phyloP scores from a whole-genome alignment of 1,284 basidiomycete genomes.

The Neotropicomus parvogracilis region DNA sequence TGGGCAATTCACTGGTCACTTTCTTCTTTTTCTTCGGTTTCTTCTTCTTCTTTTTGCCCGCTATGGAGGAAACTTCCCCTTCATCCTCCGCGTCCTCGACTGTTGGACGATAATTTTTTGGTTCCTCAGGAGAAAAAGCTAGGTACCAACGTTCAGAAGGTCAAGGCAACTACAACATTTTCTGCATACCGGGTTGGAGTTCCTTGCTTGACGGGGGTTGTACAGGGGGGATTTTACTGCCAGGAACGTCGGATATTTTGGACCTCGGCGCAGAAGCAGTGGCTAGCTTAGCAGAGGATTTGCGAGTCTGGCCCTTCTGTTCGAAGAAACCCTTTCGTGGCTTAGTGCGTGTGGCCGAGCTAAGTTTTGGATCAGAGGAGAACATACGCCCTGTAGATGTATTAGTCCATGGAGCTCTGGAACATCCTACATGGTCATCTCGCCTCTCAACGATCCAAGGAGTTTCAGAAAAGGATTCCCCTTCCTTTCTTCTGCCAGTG shows the following conservation, averaged over 20 bases:
- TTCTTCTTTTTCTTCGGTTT: slow-evolving; percentile 72
- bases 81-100: slow-evolving; percentile 69
- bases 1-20: slow-evolving; percentile 30
- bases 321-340: slow-evolving; percentile 24
- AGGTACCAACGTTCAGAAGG: neutral
- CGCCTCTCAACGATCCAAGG: slow-evolving; percentile 67
- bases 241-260: slow-evolving; percentile 7
- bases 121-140: slow-evolving; percentile 18
- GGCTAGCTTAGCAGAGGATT: slow-evolving; percentile 11
- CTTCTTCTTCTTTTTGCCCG: slow-evolving; percentile 63
- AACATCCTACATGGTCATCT: slow-evolving; percentile 6
- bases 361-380: slow-evolving; percentile 56
- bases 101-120: slow-evolving; percentile 45
- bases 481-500: slow-evolving; percentile 50
- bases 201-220: slow-evolving; percentile 12
- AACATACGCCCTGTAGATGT: slow-evolving; percentile 61
- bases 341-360: slow-evolving; percentile 36
- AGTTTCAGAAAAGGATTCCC: slow-evolving; percentile 73
- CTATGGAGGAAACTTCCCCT: slow-evolving; percentile 34
- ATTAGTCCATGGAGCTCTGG: slow-evolving; percentile 1
- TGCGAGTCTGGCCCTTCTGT: slow-evolving; percentile 12
- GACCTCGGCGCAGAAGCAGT: slow-evolving; percentile 6
- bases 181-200: slow-evolving; percentile 16
- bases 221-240: slow-evolving; percentile 6
- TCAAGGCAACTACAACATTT: neutral